Evolutionary conservation across 2,329 filamentous ascomycete species (phyloP).

Genomic region (Colletotrichum melonis): DNA sequence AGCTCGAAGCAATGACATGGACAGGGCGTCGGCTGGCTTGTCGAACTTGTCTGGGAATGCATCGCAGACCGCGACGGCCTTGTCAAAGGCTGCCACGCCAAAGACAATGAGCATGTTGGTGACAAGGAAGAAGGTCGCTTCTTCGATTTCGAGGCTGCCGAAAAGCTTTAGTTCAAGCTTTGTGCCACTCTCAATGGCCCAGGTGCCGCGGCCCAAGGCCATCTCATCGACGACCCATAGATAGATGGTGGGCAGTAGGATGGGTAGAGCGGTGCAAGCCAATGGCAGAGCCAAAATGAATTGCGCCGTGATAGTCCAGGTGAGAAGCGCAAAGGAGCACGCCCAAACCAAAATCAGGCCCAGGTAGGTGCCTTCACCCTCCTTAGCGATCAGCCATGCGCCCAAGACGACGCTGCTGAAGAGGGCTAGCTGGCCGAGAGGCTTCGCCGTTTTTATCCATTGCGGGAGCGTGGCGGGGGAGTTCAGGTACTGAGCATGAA

Average conservation of each 20-base stretch:
- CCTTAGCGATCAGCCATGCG: slow-evolving; percentile 54
- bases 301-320: slow-evolving; percentile 73
- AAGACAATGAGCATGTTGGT: slow-evolving; percentile 78
- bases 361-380: slow-evolving; percentile 70
- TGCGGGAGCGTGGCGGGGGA: slow-evolving; percentile 43
- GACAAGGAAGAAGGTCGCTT: slow-evolving; percentile 78
- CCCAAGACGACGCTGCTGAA: slow-evolving; percentile 56
- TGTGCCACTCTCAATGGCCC: slow-evolving; percentile 76
- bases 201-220: slow-evolving; percentile 75
- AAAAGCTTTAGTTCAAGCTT: slow-evolving; percentile 74
- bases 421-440: slow-evolving; percentile 63
- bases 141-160: slow-evolving; percentile 76
- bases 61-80: slow-evolving; percentile 73
- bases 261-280: slow-evolving; percentile 68
- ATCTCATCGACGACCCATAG: slow-evolving; percentile 79
- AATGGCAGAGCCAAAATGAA: slow-evolving; percentile 71
- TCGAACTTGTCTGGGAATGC: slow-evolving; percentile 71
- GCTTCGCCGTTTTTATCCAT: slow-evolving; percentile 44
- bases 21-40: slow-evolving; percentile 52
- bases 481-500: slow-evolving; percentile 57
- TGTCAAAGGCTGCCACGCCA: slow-evolving; percentile 76
- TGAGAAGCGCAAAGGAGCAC: slow-evolving; percentile 71
- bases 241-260: slow-evolving; percentile 73
- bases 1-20: slow-evolving; percentile 64
- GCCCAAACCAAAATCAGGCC: slow-evolving; percentile 79